These are phyloP conservation scores for Amoebophrya sp. DNA, from an alignment of 169 alveolate species.

Conservation along the genomic window DNA sequence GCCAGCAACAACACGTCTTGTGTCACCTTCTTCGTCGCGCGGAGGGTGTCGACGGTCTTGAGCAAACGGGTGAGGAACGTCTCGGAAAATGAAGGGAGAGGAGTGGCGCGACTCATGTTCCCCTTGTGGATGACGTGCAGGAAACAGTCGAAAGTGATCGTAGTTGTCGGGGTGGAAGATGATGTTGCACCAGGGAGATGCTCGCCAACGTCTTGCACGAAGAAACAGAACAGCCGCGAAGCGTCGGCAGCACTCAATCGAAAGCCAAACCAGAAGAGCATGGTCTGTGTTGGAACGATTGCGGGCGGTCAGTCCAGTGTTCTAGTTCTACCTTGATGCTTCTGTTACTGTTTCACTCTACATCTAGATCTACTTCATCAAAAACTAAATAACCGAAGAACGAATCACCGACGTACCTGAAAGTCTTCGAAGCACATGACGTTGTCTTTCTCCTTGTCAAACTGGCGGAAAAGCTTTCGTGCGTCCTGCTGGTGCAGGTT, in stretches of 20 bases:
- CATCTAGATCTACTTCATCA: too few species aligned
- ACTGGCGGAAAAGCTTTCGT: background rate
- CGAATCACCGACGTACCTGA: background rate
- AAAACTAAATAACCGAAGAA: too few species aligned
- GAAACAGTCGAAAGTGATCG: background rate
- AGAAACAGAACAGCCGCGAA: background rate
- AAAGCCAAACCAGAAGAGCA: background rate
- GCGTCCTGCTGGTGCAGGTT: background rate
- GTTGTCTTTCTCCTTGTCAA: background rate
- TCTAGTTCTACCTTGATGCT: too few species aligned
- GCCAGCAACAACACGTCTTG: too few species aligned
- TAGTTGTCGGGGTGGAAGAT: too few species aligned
- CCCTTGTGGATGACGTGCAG: background rate
- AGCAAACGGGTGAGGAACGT: too few species aligned
- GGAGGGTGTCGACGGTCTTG: too few species aligned
- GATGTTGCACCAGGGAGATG: background rate
- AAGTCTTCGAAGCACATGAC: background rate
- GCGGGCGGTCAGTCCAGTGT: background rate
- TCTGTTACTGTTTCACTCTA: too few species aligned
- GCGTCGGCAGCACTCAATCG: background rate
- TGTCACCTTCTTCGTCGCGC: too few species aligned
- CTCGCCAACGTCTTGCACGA: background rate
- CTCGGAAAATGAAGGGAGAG: too few species aligned
- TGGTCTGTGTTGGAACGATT: background rate
- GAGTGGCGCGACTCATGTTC: too few species aligned